Conservation (phyloP, 2,329 filamentous ascomycete species). For the Cryphonectria carpinicola region DNA sequence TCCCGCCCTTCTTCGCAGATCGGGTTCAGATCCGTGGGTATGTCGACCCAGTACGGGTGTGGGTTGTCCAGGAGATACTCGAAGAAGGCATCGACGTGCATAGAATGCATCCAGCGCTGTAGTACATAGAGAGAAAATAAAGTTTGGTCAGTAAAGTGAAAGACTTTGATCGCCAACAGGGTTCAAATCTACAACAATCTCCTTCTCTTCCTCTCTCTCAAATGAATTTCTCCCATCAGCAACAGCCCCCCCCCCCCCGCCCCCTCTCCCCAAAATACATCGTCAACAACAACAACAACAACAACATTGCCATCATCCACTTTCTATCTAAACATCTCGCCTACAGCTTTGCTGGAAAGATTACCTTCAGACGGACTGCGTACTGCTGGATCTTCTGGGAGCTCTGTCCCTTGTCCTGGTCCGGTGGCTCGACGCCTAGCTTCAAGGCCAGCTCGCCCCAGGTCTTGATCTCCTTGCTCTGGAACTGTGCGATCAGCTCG, state of each 20-base stretch:
- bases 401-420: conserved; percentile 81
- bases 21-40: conserved; percentile 68
- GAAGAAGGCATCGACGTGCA: conserved; percentile 95
- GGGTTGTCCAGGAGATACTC: conserved; percentile 81
- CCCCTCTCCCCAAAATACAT: not conserved
- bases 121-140: not conserved
- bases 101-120: conserved; percentile 93
- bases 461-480: conserved; percentile 84
- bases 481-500: conserved; percentile 77
- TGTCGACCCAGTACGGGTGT: conserved; percentile 78
- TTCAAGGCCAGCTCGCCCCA: conserved; percentile 88
- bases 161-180: not conserved
- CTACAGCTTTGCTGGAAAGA: not conserved
- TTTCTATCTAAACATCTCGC: not conserved
- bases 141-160: conserved; percentile 7
- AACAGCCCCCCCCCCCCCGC: not conserved
- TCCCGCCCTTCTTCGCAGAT: conserved; percentile 71
- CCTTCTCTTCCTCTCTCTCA: not conserved
- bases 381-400: conserved; percentile 95
- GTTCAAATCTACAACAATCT: not conserved
- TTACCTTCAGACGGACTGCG: conserved; percentile 85
- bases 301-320: too few species aligned
- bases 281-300: not conserved
- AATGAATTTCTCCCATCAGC: not conserved
- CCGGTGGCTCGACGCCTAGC: conserved; percentile 86